These are phyloP conservation scores for Penicillium psychrofluorescens DNA, from an alignment of 495 filamentous ascomycete species.

Conservation along the genomic window DNA sequence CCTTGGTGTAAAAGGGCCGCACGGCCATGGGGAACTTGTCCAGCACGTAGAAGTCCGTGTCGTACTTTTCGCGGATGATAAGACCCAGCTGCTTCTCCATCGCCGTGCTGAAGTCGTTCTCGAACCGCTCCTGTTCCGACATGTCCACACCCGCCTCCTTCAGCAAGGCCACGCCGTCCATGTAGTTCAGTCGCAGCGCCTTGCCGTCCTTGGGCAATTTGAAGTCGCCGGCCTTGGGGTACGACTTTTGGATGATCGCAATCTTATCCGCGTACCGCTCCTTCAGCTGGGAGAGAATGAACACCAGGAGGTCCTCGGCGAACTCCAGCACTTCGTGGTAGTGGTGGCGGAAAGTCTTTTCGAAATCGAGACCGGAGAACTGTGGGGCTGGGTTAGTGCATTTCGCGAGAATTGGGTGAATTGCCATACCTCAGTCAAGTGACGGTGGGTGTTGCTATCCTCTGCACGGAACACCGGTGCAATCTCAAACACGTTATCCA, in stretches of 20 bases:
- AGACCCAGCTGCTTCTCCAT: constrained; percentile 87
- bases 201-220: constrained; percentile 58
- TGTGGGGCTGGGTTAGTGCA: constrained; percentile 10
- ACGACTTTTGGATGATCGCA: constrained; percentile 55
- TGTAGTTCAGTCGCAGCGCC: constrained; percentile 75
- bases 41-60: constrained; percentile 86
- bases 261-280: constrained; percentile 60
- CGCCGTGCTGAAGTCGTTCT: constrained; percentile 56
- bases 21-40: constrained; percentile 85
- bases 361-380: constrained; percentile 94
- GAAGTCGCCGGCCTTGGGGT: constrained; percentile 51
- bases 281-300: constrained; percentile 77
- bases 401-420: constrained; percentile 34
- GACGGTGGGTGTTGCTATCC: constrained; percentile 91
- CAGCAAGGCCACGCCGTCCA: constrained; percentile 75
- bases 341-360: constrained; percentile 86
- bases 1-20: constrained; percentile 87
- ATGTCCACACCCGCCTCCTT: constrained; percentile 73
- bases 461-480: constrained; percentile 93
- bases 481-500: constrained; percentile 83
- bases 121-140: constrained; percentile 71
- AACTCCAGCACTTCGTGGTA: constrained; percentile 81
- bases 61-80: constrained; percentile 76
- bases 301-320: constrained; percentile 77
- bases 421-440: constrained; percentile 72